Evolutionary conservation across 148 eudicot genomes (phyloP).

Genomic region (Talinum fruticosum): DNA sequence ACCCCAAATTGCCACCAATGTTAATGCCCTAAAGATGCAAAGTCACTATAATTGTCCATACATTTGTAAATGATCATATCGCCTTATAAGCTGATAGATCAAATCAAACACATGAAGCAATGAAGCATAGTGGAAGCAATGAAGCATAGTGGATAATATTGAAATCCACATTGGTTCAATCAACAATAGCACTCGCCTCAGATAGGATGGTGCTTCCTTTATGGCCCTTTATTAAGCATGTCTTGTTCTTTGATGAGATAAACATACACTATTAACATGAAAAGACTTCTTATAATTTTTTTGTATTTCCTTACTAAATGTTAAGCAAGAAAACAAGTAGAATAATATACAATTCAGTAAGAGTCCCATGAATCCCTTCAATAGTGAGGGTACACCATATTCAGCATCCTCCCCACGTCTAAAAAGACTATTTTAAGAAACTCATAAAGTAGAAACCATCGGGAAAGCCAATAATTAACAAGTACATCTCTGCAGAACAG

Average conservation of each 20-base stretch:
- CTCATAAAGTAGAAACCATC: neutral
- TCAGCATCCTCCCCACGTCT: neutral
- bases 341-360: neutral
- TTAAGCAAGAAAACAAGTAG: neutral
- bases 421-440: neutral
- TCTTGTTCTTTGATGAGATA: neutral
- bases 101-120: neutral
- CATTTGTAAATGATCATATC: neutral
- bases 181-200: neutral
- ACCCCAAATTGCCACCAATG: too few relatives aligned
- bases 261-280: neutral
- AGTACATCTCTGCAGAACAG: neutral
- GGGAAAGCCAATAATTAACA: neutral
- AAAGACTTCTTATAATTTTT: neutral
- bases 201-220: too few relatives aligned
- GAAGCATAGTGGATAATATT: too few relatives aligned
- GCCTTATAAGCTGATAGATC: neutral
- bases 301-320: neutral
- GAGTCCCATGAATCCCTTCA: neutral
- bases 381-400: neutral
- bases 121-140: too few relatives aligned
- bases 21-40: neutral
- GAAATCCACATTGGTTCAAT: neutral
- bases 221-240: neutral
- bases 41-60: neutral